These are phyloP conservation scores for Vitis amurensis DNA, from an alignment of 164 flowering plant genomes.

Conservation along the genomic window DNA sequence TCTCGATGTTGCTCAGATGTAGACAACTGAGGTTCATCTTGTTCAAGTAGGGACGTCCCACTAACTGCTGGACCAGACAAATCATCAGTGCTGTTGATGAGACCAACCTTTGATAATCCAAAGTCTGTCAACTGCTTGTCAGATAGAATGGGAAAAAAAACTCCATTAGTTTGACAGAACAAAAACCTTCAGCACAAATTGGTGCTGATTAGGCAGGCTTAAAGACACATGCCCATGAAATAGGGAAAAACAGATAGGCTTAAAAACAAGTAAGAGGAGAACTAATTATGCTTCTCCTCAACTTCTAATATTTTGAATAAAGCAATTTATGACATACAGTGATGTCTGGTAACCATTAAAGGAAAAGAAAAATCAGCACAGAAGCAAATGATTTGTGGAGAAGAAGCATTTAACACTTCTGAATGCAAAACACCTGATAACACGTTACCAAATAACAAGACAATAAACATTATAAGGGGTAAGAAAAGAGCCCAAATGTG, in stretches of 20 bases:
- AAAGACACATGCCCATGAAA: neutral
- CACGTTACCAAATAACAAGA: too few relatives aligned
- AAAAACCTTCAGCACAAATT: neutral
- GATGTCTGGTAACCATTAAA: too few relatives aligned
- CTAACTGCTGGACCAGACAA: conserved; percentile 96
- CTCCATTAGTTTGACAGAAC: neutral
- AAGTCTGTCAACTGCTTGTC: conserved; percentile 88
- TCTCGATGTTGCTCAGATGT: conserved; percentile 67
- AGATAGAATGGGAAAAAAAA: conserved; percentile 12
- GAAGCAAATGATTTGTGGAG: too few relatives aligned
- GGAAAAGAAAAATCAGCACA: too few relatives aligned
- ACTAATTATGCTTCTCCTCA: too few relatives aligned
- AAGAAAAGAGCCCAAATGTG: too few relatives aligned
- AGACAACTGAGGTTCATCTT: conserved; percentile 62
- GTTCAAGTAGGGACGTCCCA: conserved; percentile 76
- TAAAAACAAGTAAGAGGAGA: too few relatives aligned
- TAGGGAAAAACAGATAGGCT: neutral
- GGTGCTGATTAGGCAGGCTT: neutral
- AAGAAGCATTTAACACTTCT: too few relatives aligned
- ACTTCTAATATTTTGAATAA: too few relatives aligned
- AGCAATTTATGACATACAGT: too few relatives aligned
- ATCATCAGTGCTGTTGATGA: conserved; percentile 98
- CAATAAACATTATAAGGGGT: too few relatives aligned
- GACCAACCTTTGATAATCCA: conserved; percentile 99
- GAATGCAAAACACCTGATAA: too few relatives aligned